phyloP scores from a whole-genome alignment of 306 rosid genomes.

The Gillenia trifoliata region DNA sequence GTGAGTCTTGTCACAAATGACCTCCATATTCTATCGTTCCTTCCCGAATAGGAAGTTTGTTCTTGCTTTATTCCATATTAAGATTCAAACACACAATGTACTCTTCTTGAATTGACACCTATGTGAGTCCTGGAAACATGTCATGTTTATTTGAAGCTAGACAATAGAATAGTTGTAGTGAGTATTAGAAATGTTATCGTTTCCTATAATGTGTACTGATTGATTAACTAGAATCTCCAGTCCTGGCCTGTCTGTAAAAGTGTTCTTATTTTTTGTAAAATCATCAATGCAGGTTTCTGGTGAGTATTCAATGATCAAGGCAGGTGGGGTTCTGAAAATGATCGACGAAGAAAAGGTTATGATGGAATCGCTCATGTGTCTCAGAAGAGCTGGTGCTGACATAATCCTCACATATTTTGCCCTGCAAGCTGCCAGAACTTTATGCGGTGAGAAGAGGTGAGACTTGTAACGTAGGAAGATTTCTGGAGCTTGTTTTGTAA shows the following conservation, averaged over 20 bases:
- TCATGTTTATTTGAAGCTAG: background rate
- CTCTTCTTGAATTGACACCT: background rate
- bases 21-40: background rate
- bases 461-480: background rate
- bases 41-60: background rate
- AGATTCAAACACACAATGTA: background rate
- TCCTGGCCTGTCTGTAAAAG: background rate
- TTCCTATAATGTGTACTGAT: background rate
- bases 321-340: slow-evolving; percentile 80
- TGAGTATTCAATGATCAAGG: slow-evolving; percentile 95
- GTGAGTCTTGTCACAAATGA: slow-evolving; percentile 28
- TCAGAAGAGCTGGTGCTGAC: slow-evolving; percentile 95
- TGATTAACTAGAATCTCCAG: background rate
- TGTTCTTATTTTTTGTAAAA: background rate
- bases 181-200: background rate
- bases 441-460: slow-evolving; percentile 83
- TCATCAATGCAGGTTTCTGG: slow-evolving; percentile 70
- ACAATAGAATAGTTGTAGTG: background rate
- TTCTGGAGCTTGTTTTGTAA: slow-evolving; percentile 5
- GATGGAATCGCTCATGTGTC: slow-evolving; percentile 90
- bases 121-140: background rate
- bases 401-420: slow-evolving; percentile 89
- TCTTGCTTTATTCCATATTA: background rate
- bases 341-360: slow-evolving; percentile 89
- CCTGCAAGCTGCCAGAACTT: slow-evolving; percentile 69